Evolutionary conservation across 2,329 filamentous ascomycete genomes (phyloP).

Genomic region (Dothidotthia symphoricarpi): DNA sequence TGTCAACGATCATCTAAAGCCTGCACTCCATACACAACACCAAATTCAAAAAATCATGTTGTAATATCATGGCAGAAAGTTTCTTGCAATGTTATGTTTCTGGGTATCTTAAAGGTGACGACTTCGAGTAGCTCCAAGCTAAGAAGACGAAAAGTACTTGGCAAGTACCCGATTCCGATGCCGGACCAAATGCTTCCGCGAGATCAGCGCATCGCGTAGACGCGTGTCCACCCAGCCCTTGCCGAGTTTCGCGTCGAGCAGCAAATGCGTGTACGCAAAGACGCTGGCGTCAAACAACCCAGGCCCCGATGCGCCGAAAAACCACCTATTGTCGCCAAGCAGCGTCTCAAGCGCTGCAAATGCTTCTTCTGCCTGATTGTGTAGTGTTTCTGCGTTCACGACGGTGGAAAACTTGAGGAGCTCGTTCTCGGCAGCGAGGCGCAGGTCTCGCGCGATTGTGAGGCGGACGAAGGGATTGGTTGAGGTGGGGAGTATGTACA

Average conservation of each 20-base stretch:
- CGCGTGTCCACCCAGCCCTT: slow-evolving; percentile 61
- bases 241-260: slow-evolving; percentile 63
- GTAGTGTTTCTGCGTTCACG: slow-evolving; percentile 57
- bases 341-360: slow-evolving; percentile 61
- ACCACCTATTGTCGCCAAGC: slow-evolving; percentile 59
- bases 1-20: no score
- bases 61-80: not conserved
- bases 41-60: no score
- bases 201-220: slow-evolving; percentile 57
- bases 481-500: slow-evolving; percentile 68
- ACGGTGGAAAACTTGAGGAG: slow-evolving; percentile 63
- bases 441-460: slow-evolving; percentile 65
- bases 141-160: slow-evolving; percentile 47
- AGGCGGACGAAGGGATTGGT: slow-evolving; percentile 61
- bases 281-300: slow-evolving; percentile 82
- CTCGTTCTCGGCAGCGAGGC: slow-evolving; percentile 70
- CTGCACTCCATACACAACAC: not conserved
- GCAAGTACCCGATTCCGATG: slow-evolving; percentile 61
- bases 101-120: no score
- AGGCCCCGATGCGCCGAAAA: slow-evolving; percentile 59
- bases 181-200: slow-evolving; percentile 61
- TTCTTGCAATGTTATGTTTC: no score
- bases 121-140: not conserved
- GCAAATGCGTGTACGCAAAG: slow-evolving; percentile 83
- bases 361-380: slow-evolving; percentile 61